A percentile compares a stretch with the other conserved stretches of the same genome.
These are phyloP conservation scores for Metschnikowia lochheadii DNA, from an alignment of 805 yeast genomes.

Conservation along the genomic window DNA sequence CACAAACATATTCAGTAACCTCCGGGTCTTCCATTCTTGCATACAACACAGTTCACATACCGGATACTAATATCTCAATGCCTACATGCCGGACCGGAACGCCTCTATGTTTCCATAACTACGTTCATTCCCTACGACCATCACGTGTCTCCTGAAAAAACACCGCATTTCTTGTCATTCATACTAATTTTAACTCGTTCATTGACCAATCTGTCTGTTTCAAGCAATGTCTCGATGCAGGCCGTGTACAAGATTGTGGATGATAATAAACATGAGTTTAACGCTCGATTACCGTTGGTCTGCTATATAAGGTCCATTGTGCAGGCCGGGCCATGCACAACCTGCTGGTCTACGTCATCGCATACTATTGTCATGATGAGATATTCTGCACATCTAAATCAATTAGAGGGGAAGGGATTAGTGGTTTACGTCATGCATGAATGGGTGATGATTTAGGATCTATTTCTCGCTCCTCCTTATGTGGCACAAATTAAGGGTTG, in stretches of 20 bases:
- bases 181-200: no score
- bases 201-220: neutral
- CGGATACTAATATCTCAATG: no score
- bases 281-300: constrained; percentile 1
- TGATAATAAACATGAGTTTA: neutral
- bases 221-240: neutral
- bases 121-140: no score
- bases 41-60: no score
- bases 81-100: no score
- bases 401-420: neutral
- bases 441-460: neutral
- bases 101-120: no score
- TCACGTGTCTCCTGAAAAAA: no score
- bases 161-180: no score
- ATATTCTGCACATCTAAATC: neutral
- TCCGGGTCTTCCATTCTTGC: no score
- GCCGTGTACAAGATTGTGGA: neutral
- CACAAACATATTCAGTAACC: no score
- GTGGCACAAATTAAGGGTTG: no score
- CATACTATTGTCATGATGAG: neutral
- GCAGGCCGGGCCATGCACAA: neutral
- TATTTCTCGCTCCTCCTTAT: no score
- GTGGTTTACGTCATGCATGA: neutral
- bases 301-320: neutral
- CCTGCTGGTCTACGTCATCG: constrained; percentile 1